Base-by-base conservation (phyloP, 1,284 basidiomycete genomes). In the Phellinidium pouzarii region DNA sequence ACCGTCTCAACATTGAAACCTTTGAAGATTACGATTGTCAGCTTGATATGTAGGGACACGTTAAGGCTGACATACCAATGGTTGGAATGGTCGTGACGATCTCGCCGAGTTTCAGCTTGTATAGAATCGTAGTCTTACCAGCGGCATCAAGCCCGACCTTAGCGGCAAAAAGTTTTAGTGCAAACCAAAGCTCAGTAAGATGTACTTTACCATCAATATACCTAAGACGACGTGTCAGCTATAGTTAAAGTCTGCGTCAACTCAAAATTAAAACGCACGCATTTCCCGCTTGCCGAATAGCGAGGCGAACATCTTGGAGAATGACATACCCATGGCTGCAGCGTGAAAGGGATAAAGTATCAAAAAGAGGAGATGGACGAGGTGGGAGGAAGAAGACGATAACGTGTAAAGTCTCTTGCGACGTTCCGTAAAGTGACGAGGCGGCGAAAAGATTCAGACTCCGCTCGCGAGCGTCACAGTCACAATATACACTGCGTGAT, bases 241-340 rank as follows among this genome's bases (percentile, higher is more conserved):
- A 8, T 8, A 34, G 31, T 43, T 23, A 34, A 36, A 26, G 46
- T 7, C n/a, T 12, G 29, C 23, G 23, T 23, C 19, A n/a, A n/a
- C 25, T n/a, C 37, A 45, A 54, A 59, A 59, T 59, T 60, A 23
- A 43, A 37, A 80, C 91, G 69, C 72, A 94, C 95, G 93, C 94
- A 99, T 98, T 76, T 99, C 96, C 81, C 90, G 96, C 82, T 97
- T 98, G 74, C 95, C 95, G 66, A 99, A 94, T 70, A 99, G 80
- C 70, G 80, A 82, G 57, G 82, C 79, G 66, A 96, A 82, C 52
- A 94, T 76, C 65, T 73, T 79, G 62, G 91, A 94, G 64, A 94
- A 74, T 43, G 82, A 83, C 62, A 94, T 76, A 85, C 92, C 91
- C 91, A 94, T 94, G 68, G 66, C 60, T 65, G 44, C 47, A 12